These are phyloP conservation scores for Cordyceps tenuipes DNA, from an alignment of 2,329 filamentous ascomycete genomes.

Conservation along the genomic window DNA sequence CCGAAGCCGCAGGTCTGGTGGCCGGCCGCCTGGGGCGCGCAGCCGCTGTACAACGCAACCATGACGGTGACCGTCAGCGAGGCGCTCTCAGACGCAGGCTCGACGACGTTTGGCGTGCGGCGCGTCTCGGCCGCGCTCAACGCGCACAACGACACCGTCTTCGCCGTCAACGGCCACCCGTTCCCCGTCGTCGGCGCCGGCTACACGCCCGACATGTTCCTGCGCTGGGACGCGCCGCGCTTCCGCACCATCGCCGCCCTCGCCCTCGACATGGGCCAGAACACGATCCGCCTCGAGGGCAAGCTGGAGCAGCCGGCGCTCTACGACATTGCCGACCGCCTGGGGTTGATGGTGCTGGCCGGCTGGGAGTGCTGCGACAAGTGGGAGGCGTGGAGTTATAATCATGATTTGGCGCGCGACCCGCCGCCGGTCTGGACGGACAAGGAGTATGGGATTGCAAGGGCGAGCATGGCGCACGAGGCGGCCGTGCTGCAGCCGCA, in stretches of 20 bases:
- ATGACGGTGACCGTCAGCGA: slow-evolving; percentile 23
- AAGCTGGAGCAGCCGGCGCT: slow-evolving; percentile 56
- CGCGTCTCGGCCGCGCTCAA: slow-evolving; percentile 43
- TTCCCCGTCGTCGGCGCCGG: slow-evolving; percentile 56
- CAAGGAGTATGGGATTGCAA: slow-evolving; percentile 46
- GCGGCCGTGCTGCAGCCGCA: slow-evolving; percentile 51
- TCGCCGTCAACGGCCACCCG: slow-evolving; percentile 45
- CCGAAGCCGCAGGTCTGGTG: slow-evolving; percentile 48
- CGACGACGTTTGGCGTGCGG: slow-evolving; percentile 22
- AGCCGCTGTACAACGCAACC: slow-evolving; percentile 39
- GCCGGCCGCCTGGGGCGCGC: slow-evolving; percentile 51
- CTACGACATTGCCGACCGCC: slow-evolving; percentile 48
- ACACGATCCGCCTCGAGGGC: slow-evolving; percentile 55
- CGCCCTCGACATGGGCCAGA: slow-evolving; percentile 52
- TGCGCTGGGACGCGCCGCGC: slow-evolving; percentile 44
- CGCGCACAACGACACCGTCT: slow-evolving; percentile 43
- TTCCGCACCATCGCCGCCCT: slow-evolving; percentile 43
- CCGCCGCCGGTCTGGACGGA: slow-evolving; percentile 36
- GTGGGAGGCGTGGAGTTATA: slow-evolving; percentile 58
- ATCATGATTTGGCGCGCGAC: slow-evolving; percentile 38
- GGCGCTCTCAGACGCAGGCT: slow-evolving; percentile 21
- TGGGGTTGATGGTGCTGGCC: slow-evolving; percentile 53
- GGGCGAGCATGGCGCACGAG: slow-evolving; percentile 50
- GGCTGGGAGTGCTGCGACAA: slow-evolving; percentile 63
- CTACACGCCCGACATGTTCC: slow-evolving; percentile 53